phyloP scores from a whole-genome alignment of 2,329 filamentous ascomycete genomes.

The Phoma herbarum region DNA sequence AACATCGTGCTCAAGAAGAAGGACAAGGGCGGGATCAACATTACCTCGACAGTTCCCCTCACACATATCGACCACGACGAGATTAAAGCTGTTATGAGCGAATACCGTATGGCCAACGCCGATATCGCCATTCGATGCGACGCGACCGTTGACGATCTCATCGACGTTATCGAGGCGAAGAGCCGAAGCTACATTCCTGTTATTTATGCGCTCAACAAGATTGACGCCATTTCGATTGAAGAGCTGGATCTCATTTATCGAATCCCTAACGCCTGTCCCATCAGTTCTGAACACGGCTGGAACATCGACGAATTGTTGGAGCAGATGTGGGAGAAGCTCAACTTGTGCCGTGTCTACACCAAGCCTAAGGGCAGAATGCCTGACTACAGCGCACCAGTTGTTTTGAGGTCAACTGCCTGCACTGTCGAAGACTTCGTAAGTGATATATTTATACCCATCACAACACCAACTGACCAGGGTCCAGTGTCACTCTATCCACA shows the following conservation, averaged over 20 bases:
- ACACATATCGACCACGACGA: slow-evolving; percentile 94
- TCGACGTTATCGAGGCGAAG: slow-evolving; percentile 94
- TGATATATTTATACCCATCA: slow-evolving; percentile 19
- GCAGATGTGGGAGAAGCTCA: slow-evolving; percentile 98
- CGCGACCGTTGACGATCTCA: slow-evolving; percentile 95
- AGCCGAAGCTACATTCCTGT: slow-evolving; percentile 98
- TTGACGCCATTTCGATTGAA: slow-evolving; percentile 97
- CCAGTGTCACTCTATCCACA: slow-evolving; percentile 96
- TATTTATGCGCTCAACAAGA: slow-evolving; percentile 98
- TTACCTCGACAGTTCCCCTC: slow-evolving; percentile 92
- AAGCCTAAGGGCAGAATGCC: slow-evolving; percentile 96
- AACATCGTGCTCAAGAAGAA: slow-evolving; percentile 99
- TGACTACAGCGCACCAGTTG: slow-evolving; percentile 91
- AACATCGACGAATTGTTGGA: slow-evolving; percentile 97
- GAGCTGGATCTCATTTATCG: slow-evolving; percentile 95
- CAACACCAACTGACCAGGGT: slow-evolving; percentile 48
- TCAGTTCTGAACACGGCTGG: slow-evolving; percentile 95
- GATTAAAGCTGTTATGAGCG: slow-evolving; percentile 96
- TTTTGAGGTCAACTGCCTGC: slow-evolving; percentile 80
- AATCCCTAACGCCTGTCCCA: slow-evolving; percentile 95
- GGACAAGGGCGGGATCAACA: slow-evolving; percentile 95
- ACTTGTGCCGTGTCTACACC: slow-evolving; percentile 91
- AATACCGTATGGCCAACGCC: slow-evolving; percentile 95
- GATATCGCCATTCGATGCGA: slow-evolving; percentile 98
- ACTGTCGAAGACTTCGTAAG: slow-evolving; percentile 98